These are phyloP conservation scores for Alisma plantagoaquatica DNA, from an alignment of 106 monocot genomes.

Conservation along the genomic window DNA sequence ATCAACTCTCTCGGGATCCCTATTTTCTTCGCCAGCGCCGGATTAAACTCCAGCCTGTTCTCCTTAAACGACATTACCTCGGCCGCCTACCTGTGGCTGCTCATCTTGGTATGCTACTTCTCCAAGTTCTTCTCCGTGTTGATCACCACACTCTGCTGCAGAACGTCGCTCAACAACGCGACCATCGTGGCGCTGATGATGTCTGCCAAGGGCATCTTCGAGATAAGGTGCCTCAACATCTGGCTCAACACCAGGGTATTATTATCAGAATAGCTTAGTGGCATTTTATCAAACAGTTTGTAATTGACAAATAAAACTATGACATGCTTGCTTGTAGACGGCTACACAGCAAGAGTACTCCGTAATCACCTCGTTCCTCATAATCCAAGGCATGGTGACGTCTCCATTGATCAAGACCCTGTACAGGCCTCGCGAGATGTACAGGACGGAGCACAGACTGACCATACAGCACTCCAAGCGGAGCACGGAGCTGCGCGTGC, in stretches of 20 bases:
- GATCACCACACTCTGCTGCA: neutral
- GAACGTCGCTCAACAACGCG: neutral
- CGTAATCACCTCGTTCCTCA: neutral
- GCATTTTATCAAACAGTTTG: neutral
- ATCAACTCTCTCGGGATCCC: neutral
- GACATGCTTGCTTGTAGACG: neutral
- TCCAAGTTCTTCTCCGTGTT: neutral
- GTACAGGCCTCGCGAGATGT: neutral
- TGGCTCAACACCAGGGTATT: neutral
- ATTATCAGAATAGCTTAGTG: neutral
- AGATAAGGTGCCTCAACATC: neutral
- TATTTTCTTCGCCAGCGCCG: neutral
- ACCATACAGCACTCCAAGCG: neutral
- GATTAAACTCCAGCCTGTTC: neutral
- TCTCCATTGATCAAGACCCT: neutral
- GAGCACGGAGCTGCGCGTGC: neutral
- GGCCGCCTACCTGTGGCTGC: neutral
- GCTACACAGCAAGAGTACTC: neutral
- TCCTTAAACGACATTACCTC: neutral
- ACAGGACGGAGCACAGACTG: neutral
- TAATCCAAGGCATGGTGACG: neutral
- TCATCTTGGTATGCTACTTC: neutral
- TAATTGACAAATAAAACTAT: neutral
- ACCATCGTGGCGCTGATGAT: neutral
- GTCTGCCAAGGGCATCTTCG: neutral